These are phyloP conservation scores for Sungouiella blattae DNA, from an alignment of 805 yeast species.

Conservation along the genomic window DNA sequence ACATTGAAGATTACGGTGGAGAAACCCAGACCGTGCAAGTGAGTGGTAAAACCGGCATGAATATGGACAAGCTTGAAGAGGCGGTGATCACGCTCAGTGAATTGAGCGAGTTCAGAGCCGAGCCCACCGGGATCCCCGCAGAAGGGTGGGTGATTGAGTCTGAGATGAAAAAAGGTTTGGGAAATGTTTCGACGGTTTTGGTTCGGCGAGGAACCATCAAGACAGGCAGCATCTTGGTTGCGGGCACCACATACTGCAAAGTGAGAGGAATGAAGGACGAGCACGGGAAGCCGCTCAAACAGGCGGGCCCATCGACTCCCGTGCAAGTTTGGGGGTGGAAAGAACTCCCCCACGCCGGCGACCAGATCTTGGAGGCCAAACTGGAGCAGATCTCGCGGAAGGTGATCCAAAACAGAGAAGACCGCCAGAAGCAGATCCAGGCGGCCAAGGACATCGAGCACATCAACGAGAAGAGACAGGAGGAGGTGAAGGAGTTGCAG, in stretches of 20 bases:
- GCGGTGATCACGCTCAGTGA: conserved; percentile 84
- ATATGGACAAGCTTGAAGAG: conserved; percentile 88
- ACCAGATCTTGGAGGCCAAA: conserved; percentile 70
- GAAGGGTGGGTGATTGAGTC: conserved; percentile 94
- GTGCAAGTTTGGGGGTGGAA: conserved; percentile 95
- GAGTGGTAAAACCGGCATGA: conserved; percentile 84
- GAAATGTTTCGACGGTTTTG: conserved; percentile 80
- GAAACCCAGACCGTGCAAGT: conserved; percentile 87
- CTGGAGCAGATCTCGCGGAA: conserved; percentile 73
- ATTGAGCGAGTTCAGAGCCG: conserved; percentile 71
- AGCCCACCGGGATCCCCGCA: conserved; percentile 42
- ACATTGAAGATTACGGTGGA: conserved; percentile 92
- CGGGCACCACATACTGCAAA: conserved; percentile 84
- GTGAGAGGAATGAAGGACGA: conserved; percentile 79
- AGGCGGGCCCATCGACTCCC: conserved; percentile 84
- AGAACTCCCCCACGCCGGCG: conserved; percentile 89
- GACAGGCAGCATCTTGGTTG: conserved; percentile 70
- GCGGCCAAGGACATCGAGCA: conserved; percentile 64
- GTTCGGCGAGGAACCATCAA: conserved; percentile 75
- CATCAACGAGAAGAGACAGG: conserved; percentile 65
- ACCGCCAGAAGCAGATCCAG: conserved; percentile 48
- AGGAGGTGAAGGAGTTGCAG: conserved; percentile 49
- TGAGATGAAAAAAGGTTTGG: conserved; percentile 74
- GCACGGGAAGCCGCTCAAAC: conserved; percentile 54
- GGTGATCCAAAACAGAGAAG: conserved; percentile 62